These are phyloP conservation scores for Apodospora peruviana DNA, from an alignment of 495 filamentous ascomycete genomes.

Conservation along the genomic window DNA sequence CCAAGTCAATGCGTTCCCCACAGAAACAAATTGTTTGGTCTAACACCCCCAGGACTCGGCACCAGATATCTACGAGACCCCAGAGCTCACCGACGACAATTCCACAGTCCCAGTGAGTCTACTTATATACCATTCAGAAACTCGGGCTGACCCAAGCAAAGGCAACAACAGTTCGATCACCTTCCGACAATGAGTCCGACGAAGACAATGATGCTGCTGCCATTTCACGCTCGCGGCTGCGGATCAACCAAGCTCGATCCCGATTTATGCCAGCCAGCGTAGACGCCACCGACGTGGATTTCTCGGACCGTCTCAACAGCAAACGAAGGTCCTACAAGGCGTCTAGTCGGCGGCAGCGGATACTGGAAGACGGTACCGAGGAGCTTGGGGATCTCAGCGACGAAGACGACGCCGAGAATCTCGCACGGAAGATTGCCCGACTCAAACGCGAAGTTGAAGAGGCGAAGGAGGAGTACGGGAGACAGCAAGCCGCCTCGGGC, in stretches of 20 bases:
- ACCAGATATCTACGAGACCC: slow-evolving; percentile 93
- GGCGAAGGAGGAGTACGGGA: slow-evolving; percentile 61
- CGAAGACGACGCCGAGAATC: slow-evolving; percentile 56
- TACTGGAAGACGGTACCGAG: slow-evolving; percentile 52
- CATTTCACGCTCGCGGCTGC: slow-evolving; percentile 68
- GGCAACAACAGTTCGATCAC: slow-evolving; percentile 60
- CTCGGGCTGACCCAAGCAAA: slow-evolving; percentile 26
- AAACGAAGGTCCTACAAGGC: slow-evolving; percentile 79
- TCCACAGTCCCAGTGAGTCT: slow-evolving; percentile 60
- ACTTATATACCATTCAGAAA: slow-evolving; percentile 5
- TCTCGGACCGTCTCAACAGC: slow-evolving; percentile 71
- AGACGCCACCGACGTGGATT: slow-evolving; percentile 69
- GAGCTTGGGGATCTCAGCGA: slow-evolving; percentile 62
- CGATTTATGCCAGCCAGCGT: slow-evolving; percentile 70
- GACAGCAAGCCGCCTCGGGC: slow-evolving; percentile 36
- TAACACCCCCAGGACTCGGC: slow-evolving; percentile 61
- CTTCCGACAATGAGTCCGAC: slow-evolving; percentile 58
- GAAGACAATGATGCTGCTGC: slow-evolving; percentile 57
- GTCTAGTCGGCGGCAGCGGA: slow-evolving; percentile 58
- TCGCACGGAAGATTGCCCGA: slow-evolving; percentile 72
- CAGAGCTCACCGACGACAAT: slow-evolving; percentile 79
- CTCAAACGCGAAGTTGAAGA: slow-evolving; percentile 74
- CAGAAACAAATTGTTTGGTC: slow-evolving; percentile 10
- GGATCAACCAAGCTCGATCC: slow-evolving; percentile 70
- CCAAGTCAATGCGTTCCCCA: not conserved